Evolutionary conservation across 345 rosid species (phyloP), one percentile per base, ranked within the genome.

Genomic region (Brassica nigra): DNA sequence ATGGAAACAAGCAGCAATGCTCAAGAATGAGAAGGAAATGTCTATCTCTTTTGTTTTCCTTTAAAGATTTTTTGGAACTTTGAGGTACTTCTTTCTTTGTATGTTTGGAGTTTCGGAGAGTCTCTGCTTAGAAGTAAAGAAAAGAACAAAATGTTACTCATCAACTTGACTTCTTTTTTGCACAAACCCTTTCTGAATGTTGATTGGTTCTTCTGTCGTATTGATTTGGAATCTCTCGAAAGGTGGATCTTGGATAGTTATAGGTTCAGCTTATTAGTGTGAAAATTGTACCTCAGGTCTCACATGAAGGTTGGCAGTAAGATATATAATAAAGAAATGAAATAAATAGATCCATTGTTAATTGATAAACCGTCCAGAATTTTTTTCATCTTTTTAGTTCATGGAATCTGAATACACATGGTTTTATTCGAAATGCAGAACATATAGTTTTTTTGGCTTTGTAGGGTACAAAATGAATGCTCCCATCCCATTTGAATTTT

Each of bases 1-100:
- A 88, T 88, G 89, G 97, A 90, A 59, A 86, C 84, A 37, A 86
- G 85, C 16, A 90, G 86, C 59, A 85, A 82, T 61, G 83, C 82
- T 42, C 75, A 52, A 6, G 57, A 52, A 52, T 52, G 57, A 52
- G 57, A n/a, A 47, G 55, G 16, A 14, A 2, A 49, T 49, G 2
- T 49, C 57, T n/a, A 4, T 4, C 57, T n/a, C 7, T 4, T 49
- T n/a, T 49, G 57, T 49, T 49, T 49, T 49, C 57, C n/a, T 49
- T 49, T 49, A n/a, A 49, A 49, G 57, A 49, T 4, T 14, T 49
- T 49, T 49, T 49, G 57, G 57, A 49, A 49, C 57, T 49, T 49
- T 49, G 57, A 49, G 57, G 57, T 49, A 5, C 8, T 49, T 1
- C 57, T 49, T 49, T 52, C n/a, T 52, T 52, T 52, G 57, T 52